These are phyloP conservation scores for Myotisia sp. DNA, from an alignment of 2,329 filamentous ascomycete genomes.

Conservation along the genomic window DNA sequence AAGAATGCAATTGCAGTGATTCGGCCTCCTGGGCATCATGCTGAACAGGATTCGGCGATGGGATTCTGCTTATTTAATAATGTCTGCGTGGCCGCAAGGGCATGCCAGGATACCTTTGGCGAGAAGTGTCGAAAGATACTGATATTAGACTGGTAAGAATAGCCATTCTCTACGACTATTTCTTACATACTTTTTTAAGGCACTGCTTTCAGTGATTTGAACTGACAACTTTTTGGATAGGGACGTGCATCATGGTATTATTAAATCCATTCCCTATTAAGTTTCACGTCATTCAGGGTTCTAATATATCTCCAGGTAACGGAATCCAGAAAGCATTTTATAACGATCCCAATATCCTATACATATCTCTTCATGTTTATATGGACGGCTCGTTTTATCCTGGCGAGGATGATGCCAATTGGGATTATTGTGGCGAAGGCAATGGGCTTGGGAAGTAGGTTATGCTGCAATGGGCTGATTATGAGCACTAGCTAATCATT, in stretches of 20 bases:
- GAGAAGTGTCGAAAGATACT: conserved; percentile 73
- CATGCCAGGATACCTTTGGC: conserved; percentile 70
- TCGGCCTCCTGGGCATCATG: conserved; percentile 86
- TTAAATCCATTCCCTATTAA: too few relatives aligned
- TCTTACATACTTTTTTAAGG: too few relatives aligned
- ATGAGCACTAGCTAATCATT: conserved; percentile 8
- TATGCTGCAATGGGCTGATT: not conserved
- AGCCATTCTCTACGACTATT: too few relatives aligned
- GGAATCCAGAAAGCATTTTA: conserved; percentile 96
- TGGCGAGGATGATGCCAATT: conserved; percentile 42
- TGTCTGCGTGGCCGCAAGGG: conserved; percentile 78
- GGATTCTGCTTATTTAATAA: conserved; percentile 99
- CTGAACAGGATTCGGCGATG: conserved; percentile 71
- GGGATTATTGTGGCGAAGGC: conserved; percentile 45
- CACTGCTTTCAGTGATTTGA: conserved; percentile 2
- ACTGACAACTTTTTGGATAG: conserved; percentile 17
- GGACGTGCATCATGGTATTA: conserved; percentile 55
- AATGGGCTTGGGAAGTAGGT: conserved; percentile 42
- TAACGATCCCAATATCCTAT: conserved; percentile 82
- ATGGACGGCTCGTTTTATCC: conserved; percentile 77
- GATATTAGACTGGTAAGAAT: conserved; percentile 79
- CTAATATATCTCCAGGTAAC: conserved; percentile 52
- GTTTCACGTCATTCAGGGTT: conserved; percentile 10
- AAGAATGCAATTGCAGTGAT: conserved; percentile 96
- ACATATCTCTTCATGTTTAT: conserved; percentile 89